Evolutionary conservation across 495 filamentous ascomycete genomes (phyloP), one percentile per base, ranked within the genome.

Genomic region (Hyaloscypha hepaticicola): DNA sequence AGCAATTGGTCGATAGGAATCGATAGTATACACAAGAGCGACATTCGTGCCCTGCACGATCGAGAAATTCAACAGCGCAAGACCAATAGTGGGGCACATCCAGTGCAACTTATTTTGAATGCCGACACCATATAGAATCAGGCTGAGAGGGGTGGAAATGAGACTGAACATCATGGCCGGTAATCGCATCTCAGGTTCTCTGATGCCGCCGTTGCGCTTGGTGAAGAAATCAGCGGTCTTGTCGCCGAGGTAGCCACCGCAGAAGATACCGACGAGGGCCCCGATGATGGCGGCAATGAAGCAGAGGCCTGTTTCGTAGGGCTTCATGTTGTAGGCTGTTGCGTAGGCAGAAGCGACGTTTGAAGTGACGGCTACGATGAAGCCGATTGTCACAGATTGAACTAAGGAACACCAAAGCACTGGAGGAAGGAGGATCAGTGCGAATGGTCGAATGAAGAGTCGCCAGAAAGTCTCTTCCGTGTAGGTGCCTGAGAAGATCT

Each of bases 111-210:
- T 66, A 31, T 80, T 65, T 45, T 80, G 63, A 55, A 85, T 82
- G 0, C 81, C 79, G 62, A 82, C 77, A 0, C 83, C 83, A 68
- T 81, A 85, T 24, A 87, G 66, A 9, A 84, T 69, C 11, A 85
- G 64, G 0, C 75, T 71, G 8, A 83, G 61, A 0, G 83, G 82
- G 1, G 77, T 73, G 0, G 75, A 75, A 26, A 85, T 74, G 19
- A 77, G 68, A 53, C 77, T 77, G 2, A 80, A 70, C 22, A 74
- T 67, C 25, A 81, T 79, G 28, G 78, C 76, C 3, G 81, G 80
- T 24, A 85, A 72, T 5, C 83, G 73, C 80, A 85, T 84, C 59
- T 85, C 83, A 0, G 83, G 83, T 31, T 83, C 78, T 24, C 82
- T 72, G 28, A 84, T 74, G 34, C 83, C 83, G 3, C 73, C 73